Percentiles rank a stretch among this genome's conserved stretches.
These are phyloP conservation scores for Candida dubliniensis DNA, from an alignment of 1,139 yeast genomes.

Conservation along the genomic window DNA sequence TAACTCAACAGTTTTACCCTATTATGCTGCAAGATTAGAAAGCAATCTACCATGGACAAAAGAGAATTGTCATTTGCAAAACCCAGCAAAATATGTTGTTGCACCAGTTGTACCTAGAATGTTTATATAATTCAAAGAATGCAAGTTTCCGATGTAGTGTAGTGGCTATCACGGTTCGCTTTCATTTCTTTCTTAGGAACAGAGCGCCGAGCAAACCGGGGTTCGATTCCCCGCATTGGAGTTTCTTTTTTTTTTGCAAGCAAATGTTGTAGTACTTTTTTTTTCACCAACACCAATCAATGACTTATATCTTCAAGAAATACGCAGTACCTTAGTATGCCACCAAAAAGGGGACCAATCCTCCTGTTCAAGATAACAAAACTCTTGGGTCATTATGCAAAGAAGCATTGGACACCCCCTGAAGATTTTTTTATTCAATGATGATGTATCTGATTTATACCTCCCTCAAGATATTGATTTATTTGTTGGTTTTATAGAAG, in stretches of 20 bases:
- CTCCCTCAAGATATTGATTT: background rate
- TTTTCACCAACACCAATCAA: conserved; percentile 62
- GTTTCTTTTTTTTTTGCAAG: too few species aligned
- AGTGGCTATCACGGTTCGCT: too few species aligned
- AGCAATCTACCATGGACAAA: background rate
- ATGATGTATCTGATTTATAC: background rate
- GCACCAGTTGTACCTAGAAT: background rate
- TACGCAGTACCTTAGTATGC: background rate
- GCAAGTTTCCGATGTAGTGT: background rate
- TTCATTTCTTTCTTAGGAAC: too few species aligned
- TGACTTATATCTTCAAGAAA: conserved; percentile 49
- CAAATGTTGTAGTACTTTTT: conserved; percentile 40
- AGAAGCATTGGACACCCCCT: too few species aligned
- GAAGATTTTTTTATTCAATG: too few species aligned
- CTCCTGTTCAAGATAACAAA: too few species aligned
- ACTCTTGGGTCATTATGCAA: too few species aligned
- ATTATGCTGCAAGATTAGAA: background rate
- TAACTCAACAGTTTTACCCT: background rate
- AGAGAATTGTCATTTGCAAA: background rate
- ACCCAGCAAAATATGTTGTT: conserved; percentile 1
- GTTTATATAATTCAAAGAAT: too few species aligned
- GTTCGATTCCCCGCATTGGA: too few species aligned
- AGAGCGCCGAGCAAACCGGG: too few species aligned
- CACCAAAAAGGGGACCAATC: too few species aligned
- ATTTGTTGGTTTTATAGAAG: too few species aligned